These are phyloP conservation scores for Cafeteria roenbergensis DNA, from an alignment of 108 stramenopile species.

Conservation along the genomic window DNA sequence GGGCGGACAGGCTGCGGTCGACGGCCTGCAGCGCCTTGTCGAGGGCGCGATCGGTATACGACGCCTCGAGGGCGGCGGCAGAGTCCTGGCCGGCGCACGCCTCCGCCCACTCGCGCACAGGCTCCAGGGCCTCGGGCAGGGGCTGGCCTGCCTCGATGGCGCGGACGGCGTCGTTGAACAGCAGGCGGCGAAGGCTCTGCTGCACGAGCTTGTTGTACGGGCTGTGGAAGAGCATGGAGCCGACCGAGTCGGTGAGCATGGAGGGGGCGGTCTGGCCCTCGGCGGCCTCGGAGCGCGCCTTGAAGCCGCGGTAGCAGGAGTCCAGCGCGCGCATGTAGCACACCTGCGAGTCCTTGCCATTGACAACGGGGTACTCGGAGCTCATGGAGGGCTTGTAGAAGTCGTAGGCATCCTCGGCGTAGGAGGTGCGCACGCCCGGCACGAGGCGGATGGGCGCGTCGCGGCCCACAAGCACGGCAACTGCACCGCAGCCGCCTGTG, in stretches of 20 bases:
- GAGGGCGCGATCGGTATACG: conserved; percentile 14
- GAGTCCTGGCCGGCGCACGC: conserved; percentile 17
- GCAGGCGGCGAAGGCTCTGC: conserved; percentile 73
- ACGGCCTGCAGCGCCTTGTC: conserved; percentile 52
- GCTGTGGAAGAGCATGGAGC: conserved; percentile 85
- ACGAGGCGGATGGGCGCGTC: conserved; percentile 70
- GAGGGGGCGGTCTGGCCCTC: neutral
- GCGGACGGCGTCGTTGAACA: conserved; percentile 65
- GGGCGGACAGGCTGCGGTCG: conserved; percentile 46
- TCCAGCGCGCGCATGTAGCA: conserved; percentile 87
- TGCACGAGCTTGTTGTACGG: conserved; percentile 98
- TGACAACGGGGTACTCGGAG: conserved; percentile 83
- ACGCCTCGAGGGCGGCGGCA: conserved; percentile 13
- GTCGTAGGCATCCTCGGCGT: conserved; percentile 81
- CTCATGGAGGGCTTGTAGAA: conserved; percentile 89
- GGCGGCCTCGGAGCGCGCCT: conserved; percentile 43
- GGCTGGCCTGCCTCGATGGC: conserved; percentile 10
- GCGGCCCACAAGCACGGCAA: conserved; percentile 76
- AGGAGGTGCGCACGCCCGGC: conserved; percentile 62
- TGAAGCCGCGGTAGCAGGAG: conserved; percentile 67
- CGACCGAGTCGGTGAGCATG: conserved; percentile 21
- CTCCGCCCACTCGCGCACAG: neutral
- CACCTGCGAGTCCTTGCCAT: conserved; percentile 75
- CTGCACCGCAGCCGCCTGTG: conserved; percentile 85
- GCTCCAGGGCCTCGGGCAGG: conserved; percentile 1